phyloP scores from a whole-genome alignment of 2,329 filamentous ascomycete genomes.

The Sporothrix humicola region DNA sequence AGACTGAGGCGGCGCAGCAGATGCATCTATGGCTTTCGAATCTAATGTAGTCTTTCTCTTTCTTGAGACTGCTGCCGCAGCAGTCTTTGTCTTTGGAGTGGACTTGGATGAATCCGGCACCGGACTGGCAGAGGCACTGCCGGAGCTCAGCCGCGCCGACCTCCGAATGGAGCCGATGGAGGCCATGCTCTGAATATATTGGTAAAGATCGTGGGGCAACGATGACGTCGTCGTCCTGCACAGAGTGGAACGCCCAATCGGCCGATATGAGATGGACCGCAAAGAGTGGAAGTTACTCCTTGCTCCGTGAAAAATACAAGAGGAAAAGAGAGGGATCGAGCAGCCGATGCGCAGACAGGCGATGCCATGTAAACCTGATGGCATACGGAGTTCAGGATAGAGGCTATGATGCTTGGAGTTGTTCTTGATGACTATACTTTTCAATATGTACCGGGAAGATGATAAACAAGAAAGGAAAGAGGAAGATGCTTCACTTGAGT shows the following conservation, averaged over 20 bases:
- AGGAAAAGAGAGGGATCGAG: neutral
- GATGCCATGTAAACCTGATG: neutral
- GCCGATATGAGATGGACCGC: neutral
- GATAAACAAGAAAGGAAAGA: neutral
- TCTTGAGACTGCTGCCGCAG: neutral
- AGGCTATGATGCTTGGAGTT: neutral
- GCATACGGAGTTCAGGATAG: neutral
- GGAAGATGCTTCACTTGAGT: neutral
- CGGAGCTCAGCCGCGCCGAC: conserved; percentile 51
- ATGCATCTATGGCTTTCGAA: neutral
- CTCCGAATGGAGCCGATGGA: conserved; percentile 41
- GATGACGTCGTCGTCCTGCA: conserved; percentile 13
- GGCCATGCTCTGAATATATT: conserved; percentile 40
- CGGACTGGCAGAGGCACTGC: conserved; percentile 39
- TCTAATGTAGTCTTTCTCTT: neutral
- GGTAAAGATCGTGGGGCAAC: neutral
- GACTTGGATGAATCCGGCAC: neutral
- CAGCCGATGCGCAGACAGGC: neutral
- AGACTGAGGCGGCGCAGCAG: neutral
- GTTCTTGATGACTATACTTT: neutral
- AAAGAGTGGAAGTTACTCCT: neutral
- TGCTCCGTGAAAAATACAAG: neutral
- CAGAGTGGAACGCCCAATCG: conserved; percentile 7
- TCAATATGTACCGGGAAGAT: neutral
- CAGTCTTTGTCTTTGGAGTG: conserved; percentile 36